Conservation (phyloP, 768 basidiomycete species). For the Mycena belliarum region DNA sequence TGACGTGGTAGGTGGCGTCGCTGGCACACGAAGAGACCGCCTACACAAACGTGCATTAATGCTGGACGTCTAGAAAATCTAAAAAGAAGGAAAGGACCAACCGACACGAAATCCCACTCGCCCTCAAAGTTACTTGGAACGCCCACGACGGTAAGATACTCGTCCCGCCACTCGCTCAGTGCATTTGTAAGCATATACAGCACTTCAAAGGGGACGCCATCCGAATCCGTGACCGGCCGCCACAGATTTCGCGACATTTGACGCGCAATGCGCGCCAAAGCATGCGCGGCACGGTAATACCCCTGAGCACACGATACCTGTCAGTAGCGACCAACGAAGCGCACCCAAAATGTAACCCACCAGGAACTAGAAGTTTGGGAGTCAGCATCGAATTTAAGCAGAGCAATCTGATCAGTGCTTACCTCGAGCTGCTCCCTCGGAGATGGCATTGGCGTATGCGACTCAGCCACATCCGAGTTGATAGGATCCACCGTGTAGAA, state of each 20-base stretch:
- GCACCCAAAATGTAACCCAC: constrained; percentile 41
- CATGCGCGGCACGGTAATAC: constrained; percentile 82
- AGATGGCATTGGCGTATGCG: constrained; percentile 51
- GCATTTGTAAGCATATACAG: constrained; percentile 55
- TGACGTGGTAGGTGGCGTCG: constrained; percentile 87
- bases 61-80: background rate
- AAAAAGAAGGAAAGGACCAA: constrained; percentile 27
- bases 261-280: constrained; percentile 80
- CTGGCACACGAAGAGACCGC: constrained; percentile 67
- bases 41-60: constrained; percentile 27
- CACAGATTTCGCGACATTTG: constrained; percentile 81
- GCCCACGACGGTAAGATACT: constrained; percentile 76
- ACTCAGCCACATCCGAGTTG: constrained; percentile 46
- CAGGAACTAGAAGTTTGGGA: constrained; percentile 55
- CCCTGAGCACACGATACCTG: constrained; percentile 48
- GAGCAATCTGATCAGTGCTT: constrained; percentile 7
- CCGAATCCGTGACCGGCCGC: constrained; percentile 72
- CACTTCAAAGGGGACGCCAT: constrained; percentile 75
- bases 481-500: constrained; percentile 78
- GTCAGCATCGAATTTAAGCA: constrained; percentile 9
- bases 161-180: constrained; percentile 72
- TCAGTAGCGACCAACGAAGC: constrained; percentile 16
- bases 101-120: constrained; percentile 87
- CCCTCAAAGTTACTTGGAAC: constrained; percentile 84
- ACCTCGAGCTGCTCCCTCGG: constrained; percentile 83